Evolutionary conservation across 768 basidiomycete species (phyloP).

Genomic region (Royoungia palumana): DNA sequence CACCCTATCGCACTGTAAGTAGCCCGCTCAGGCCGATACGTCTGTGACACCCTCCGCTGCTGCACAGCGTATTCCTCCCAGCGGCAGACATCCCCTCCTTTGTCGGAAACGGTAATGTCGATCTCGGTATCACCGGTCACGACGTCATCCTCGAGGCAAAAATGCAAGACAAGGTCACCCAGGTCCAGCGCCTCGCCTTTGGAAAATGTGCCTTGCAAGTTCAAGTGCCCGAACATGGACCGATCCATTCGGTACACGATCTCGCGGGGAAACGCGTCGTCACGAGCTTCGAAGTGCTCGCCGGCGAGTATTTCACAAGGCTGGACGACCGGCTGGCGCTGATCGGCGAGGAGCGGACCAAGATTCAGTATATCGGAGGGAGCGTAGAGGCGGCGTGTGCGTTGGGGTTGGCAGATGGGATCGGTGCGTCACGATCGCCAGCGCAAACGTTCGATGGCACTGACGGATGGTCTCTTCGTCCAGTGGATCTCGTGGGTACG

Average conservation of each 20-base stretch:
- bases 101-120: conserved; percentile 95
- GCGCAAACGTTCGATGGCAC: background rate
- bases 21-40: background rate
- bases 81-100: conserved; percentile 97
- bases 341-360: conserved; percentile 59
- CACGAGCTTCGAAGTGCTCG: conserved; percentile 91
- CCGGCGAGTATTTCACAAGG: conserved; percentile 69
- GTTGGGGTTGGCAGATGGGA: conserved; percentile 93
- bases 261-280: conserved; percentile 91
- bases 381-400: conserved; percentile 98
- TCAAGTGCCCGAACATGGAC: conserved; percentile 79
- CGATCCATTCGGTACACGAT: conserved; percentile 68
- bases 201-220: conserved; percentile 89
- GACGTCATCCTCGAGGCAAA: conserved; percentile 92
- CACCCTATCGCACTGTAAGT: conserved; percentile 89
- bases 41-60: background rate
- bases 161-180: conserved; percentile 74
- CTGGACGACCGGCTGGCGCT: conserved; percentile 56
- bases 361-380: conserved; percentile 94
- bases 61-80: conserved; percentile 84
- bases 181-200: conserved; percentile 82
- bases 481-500: conserved; percentile 89
- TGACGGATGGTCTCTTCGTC: background rate
- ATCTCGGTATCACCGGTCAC: conserved; percentile 96
- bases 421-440: conserved; percentile 53